These are phyloP conservation scores for Nannochloropsis salina DNA, from an alignment of 108 stramenopile species.

Conservation along the genomic window DNA sequence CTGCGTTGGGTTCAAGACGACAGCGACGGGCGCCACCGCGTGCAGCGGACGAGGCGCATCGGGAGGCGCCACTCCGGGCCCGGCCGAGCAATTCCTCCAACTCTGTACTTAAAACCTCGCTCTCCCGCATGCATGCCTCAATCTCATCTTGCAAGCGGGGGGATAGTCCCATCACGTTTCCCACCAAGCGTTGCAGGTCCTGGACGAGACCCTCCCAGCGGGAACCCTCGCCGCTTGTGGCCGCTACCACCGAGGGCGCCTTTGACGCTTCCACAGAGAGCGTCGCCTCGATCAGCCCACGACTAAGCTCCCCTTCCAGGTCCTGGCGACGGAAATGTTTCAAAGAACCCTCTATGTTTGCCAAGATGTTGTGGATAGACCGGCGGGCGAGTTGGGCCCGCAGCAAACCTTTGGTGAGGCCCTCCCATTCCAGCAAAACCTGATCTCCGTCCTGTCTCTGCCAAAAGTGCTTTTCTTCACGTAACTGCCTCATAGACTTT, in stretches of 20 bases:
- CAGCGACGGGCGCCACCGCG: neutral
- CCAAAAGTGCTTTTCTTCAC: neutral
- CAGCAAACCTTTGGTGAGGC: neutral
- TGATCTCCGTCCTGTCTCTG: neutral
- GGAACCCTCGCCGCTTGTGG: neutral
- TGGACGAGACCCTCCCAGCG: neutral
- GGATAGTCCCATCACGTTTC: neutral
- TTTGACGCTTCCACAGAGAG: neutral
- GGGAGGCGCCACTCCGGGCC: neutral
- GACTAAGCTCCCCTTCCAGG: neutral
- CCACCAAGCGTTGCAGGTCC: neutral
- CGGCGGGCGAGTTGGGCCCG: neutral
- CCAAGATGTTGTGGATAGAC: neutral
- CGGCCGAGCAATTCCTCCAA: neutral
- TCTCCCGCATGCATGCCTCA: neutral
- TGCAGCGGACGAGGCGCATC: neutral
- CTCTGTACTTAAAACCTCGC: neutral
- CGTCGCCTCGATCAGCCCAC: neutral
- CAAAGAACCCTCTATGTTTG: neutral
- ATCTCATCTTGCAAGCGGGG: neutral
- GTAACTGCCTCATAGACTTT: neutral
- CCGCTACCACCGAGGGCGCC: neutral
- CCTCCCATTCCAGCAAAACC: constrained; percentile 1
- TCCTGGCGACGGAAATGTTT: neutral
- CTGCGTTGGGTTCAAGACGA: neutral